Percentiles rank a stretch among this genome's conserved stretches.
Conservation (phyloP, 2,329 filamentous ascomycete species). For the Epichloe elymi region DNA sequence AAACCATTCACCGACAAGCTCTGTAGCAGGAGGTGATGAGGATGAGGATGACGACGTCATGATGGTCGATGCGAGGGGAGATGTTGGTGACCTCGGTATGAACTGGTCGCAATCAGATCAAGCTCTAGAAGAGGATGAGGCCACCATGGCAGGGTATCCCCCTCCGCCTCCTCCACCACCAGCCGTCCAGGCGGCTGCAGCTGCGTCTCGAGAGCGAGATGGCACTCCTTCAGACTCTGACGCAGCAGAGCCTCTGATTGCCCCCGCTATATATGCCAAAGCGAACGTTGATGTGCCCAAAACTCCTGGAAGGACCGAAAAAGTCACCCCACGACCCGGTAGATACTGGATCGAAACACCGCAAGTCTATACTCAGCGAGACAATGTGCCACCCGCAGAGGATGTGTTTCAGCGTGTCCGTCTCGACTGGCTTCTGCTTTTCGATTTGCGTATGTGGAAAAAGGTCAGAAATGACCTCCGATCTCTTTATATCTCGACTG, state of each 20-base stretch:
- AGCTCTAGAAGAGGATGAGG: constrained; percentile 61
- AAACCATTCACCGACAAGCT: constrained; percentile 20
- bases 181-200: constrained; percentile 41
- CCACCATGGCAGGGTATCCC: constrained; percentile 62
- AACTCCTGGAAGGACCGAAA: constrained; percentile 51
- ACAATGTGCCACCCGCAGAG: constrained; percentile 59
- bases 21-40: constrained; percentile 26
- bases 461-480: constrained; percentile 81
- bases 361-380: constrained; percentile 48
- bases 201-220: constrained; percentile 38
- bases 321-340: constrained; percentile 47
- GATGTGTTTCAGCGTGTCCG: constrained; percentile 82
- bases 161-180: constrained; percentile 52
- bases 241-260: constrained; percentile 50
- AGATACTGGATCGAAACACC: constrained; percentile 82
- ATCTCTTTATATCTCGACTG: constrained; percentile 89
- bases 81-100: constrained; percentile 32
- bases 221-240: constrained; percentile 62
- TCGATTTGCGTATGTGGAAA: constrained; percentile 94
- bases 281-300: constrained; percentile 63
- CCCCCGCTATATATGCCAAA: constrained; percentile 47
- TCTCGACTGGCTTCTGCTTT: constrained; percentile 87
- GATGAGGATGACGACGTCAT: constrained; percentile 44
- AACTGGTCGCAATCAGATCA: constrained; percentile 46
- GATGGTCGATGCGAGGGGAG: constrained; percentile 40